These are phyloP conservation scores for Sphagnum tenellum DNA, from an alignment of 225 moss, liverwort and hornwort species.

Conservation along the genomic window DNA sequence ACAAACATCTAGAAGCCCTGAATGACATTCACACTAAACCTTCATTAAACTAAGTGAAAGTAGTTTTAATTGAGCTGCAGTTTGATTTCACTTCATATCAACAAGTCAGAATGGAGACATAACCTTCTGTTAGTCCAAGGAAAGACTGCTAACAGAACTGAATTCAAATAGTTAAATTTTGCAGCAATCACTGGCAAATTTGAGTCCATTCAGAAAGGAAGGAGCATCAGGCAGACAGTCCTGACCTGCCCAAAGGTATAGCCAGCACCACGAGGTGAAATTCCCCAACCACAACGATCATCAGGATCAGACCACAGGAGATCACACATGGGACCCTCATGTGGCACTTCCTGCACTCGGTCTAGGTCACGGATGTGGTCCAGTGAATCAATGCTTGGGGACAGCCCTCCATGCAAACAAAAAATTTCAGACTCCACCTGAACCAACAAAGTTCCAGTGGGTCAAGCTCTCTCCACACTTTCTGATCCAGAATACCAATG, in stretches of 20 bases:
- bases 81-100: too few species aligned
- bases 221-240: too few species aligned
- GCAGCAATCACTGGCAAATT: too few species aligned
- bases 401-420: constrained; percentile 8
- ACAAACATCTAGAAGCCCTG: too few species aligned
- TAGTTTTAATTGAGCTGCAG: too few species aligned
- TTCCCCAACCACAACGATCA: constrained; percentile 8
- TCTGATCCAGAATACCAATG: not conserved
- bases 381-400: constrained; percentile 4
- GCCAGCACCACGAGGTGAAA: constrained; percentile 9
- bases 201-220: too few species aligned
- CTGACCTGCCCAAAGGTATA: constrained; percentile 6
- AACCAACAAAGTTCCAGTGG: not conserved
- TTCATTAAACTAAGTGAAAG: too few species aligned
- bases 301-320: constrained; percentile 10
- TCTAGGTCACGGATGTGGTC: constrained; percentile 8
- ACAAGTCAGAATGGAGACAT: too few species aligned
- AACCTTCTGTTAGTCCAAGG: too few species aligned
- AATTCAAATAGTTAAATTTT: too few species aligned
- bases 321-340: constrained; percentile 9
- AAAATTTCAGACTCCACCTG: constrained; percentile 11
- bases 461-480: not conserved
- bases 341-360: constrained; percentile 7
- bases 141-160: too few species aligned
- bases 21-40: too few species aligned